phyloP scores from a whole-genome alignment of 73 alveolate genomes.

The Paramecium bursaria region DNA sequence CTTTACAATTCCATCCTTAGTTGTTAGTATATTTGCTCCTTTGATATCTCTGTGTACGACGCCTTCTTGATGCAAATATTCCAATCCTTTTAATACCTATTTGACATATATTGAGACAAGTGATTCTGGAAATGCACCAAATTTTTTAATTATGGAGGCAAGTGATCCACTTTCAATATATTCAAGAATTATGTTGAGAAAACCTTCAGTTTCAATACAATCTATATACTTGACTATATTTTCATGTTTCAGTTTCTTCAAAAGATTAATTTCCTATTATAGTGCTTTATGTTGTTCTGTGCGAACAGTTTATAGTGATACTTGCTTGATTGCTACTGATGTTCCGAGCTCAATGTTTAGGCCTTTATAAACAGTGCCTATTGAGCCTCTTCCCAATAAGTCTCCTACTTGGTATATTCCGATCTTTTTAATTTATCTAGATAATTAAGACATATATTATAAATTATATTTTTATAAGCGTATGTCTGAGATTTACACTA shows the following conservation, averaged over 20 bases:
- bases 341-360: slow-evolving; percentile 91
- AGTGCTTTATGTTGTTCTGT: slow-evolving; percentile 86
- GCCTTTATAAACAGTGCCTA: slow-evolving; percentile 96
- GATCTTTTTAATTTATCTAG: slow-evolving; percentile 60
- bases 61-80: slow-evolving; percentile 93
- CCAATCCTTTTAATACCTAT: slow-evolving; percentile 94
- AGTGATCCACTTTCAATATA: slow-evolving; percentile 95
- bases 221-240: slow-evolving; percentile 97
- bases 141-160: slow-evolving; percentile 85
- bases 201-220: slow-evolving; percentile 90
- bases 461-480: no score
- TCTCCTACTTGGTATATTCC: slow-evolving; percentile 77
- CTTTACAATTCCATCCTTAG: slow-evolving; percentile 95
- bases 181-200: slow-evolving; percentile 91
- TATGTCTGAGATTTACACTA: no score
- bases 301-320: slow-evolving; percentile 78
- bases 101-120: slow-evolving; percentile 89
- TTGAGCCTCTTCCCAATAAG: slow-evolving; percentile 95
- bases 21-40: slow-evolving; percentile 96
- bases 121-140: slow-evolving; percentile 93
- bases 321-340: slow-evolving; percentile 95
- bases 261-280: slow-evolving; percentile 86
- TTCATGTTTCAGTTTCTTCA: slow-evolving; percentile 91
- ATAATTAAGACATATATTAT: slow-evolving; percentile 40
- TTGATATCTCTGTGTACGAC: slow-evolving; percentile 98